phyloP scores from a whole-genome alignment of 345 rosid species.

The Ceriops zippeliana region DNA sequence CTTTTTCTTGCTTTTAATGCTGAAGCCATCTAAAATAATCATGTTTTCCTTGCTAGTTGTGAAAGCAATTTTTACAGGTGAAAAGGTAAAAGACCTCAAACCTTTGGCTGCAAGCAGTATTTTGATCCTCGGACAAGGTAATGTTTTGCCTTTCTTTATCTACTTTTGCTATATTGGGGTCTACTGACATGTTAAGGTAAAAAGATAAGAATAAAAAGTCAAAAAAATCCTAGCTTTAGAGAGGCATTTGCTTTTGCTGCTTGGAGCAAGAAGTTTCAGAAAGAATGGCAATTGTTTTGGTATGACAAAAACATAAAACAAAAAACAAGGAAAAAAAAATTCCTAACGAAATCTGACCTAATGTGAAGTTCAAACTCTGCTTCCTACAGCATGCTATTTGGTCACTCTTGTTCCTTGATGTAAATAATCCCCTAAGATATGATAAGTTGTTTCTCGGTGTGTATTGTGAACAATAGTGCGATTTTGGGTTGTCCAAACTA shows the following conservation, averaged over 20 bases:
- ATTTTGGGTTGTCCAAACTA: not conserved
- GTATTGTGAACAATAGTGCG: no score
- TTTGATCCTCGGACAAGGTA: slow-evolving; percentile 75
- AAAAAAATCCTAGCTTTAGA: not conserved
- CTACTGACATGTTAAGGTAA: not conserved
- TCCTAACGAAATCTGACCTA: not conserved
- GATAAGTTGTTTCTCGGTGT: not conserved
- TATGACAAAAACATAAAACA: no score
- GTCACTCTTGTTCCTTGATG: no score
- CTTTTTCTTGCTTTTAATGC: not conserved
- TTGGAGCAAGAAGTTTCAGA: not conserved
- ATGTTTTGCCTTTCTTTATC: slow-evolving; percentile 16
- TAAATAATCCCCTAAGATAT: not conserved
- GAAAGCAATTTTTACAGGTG: slow-evolving; percentile 54
- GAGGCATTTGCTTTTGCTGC: not conserved
- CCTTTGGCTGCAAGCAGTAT: slow-evolving; percentile 49
- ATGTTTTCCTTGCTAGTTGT: slow-evolving; percentile 36
- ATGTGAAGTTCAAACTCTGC: not conserved
- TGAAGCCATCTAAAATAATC: slow-evolving; percentile 8
- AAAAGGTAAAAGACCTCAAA: slow-evolving; percentile 57
- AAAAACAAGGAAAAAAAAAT: no score
- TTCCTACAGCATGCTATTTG: not conserved
- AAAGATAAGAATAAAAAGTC: not conserved
- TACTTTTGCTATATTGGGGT: not conserved
- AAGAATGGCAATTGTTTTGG: not conserved